A percentile compares a stretch with the other conserved stretches of the same genome.
Evolutionary conservation across 306 rosid genomes (phyloP).

Genomic region (Cicer arietinum): DNA sequence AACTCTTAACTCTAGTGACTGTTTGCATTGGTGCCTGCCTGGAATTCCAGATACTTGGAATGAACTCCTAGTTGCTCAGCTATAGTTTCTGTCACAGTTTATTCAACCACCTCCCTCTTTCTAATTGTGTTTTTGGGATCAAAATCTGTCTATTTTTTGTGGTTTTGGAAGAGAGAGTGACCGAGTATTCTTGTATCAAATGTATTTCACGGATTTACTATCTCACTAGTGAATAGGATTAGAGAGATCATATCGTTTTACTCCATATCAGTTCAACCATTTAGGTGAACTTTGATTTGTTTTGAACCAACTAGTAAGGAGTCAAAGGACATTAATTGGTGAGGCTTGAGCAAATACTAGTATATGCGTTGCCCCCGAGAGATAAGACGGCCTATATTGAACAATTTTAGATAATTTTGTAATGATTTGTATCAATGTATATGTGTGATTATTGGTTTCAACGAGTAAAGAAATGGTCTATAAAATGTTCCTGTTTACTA

Average conservation of each 20-base stretch:
- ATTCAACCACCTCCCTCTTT: not conserved
- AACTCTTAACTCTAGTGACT: constrained; percentile 64
- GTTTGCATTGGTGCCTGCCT: constrained; percentile 96
- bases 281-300: constrained; percentile 22
- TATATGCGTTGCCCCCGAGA: not conserved
- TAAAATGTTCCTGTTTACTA: not conserved
- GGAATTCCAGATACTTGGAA: constrained; percentile 96
- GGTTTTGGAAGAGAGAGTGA: constrained; percentile 45
- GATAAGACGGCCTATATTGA: not conserved
- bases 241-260: constrained; percentile 10
- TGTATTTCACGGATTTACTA: constrained; percentile 28
- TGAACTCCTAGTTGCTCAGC: constrained; percentile 81
- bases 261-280: constrained; percentile 8
- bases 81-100: constrained; percentile 50
- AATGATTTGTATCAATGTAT: constrained; percentile 20
- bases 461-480: not conserved
- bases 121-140: constrained; percentile 18
- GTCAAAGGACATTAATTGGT: not conserved
- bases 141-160: constrained; percentile 46
- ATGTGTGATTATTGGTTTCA: constrained; percentile 19
- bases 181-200: constrained; percentile 36
- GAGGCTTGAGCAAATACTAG: constrained; percentile 16
- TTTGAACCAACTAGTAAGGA: constrained; percentile 39
- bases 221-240: constrained; percentile 27
- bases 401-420: constrained; percentile 36